phyloP scores from a whole-genome alignment of 805 yeast species.

The Saccharomycopsis fibuligera region DNA sequence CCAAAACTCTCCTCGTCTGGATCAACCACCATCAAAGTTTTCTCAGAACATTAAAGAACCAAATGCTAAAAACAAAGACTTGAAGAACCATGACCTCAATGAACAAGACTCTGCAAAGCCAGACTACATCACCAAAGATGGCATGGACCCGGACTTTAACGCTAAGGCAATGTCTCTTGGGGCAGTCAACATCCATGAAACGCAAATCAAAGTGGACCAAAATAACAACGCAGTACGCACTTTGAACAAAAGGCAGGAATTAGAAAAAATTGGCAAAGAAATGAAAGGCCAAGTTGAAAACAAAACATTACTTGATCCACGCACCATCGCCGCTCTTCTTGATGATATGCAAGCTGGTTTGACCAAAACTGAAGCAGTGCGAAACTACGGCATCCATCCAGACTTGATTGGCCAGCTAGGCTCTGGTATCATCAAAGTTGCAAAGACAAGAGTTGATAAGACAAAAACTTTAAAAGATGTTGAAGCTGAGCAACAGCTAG shows the following conservation, averaged over 20 bases:
- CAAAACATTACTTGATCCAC: slow-evolving; percentile 16
- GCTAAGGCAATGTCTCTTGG: slow-evolving; percentile 20
- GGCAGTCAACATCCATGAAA: slow-evolving; percentile 11
- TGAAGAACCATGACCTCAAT: not conserved
- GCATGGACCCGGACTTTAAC: slow-evolving; percentile 16
- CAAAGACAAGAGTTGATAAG: slow-evolving; percentile 10
- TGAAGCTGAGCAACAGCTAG: slow-evolving; percentile 2
- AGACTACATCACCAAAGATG: slow-evolving; percentile 15
- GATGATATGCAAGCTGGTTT: slow-evolving; percentile 11
- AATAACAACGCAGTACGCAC: slow-evolving; percentile 17
- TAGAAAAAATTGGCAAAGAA: slow-evolving; percentile 12
- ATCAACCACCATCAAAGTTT: not conserved
- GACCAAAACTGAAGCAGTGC: slow-evolving; percentile 6
- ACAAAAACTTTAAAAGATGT: slow-evolving; percentile 16
- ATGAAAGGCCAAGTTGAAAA: slow-evolving; percentile 1
- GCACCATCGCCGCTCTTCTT: slow-evolving; percentile 18
- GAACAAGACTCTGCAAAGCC: not conserved
- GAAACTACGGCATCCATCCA: slow-evolving; percentile 9
- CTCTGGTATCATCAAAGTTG: slow-evolving; percentile 8
- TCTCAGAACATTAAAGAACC: not conserved
- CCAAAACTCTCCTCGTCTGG: not conserved
- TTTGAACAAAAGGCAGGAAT: slow-evolving; percentile 11
- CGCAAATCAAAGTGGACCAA: slow-evolving; percentile 11
- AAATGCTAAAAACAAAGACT: not conserved
- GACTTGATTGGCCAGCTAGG: slow-evolving; percentile 8